A percentile compares a stretch with the other conserved stretches of the same genome.
These are phyloP conservation scores for Bruguiera gymnorhiza DNA, from an alignment of 345 rosid species.

Conservation along the genomic window DNA sequence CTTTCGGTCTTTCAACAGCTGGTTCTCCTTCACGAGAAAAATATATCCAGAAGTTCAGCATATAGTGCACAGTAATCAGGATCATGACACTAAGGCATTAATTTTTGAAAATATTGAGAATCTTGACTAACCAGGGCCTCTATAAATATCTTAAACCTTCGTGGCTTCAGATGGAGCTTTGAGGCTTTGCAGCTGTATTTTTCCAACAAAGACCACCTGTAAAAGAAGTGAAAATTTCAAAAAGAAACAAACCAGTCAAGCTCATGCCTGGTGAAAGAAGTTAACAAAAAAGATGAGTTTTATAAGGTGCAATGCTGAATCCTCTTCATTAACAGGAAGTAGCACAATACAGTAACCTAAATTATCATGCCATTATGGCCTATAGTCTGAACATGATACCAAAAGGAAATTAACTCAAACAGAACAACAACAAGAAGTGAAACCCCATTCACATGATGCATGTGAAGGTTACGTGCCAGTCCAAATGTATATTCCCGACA, in stretches of 20 bases:
- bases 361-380: neutral
- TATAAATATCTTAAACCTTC: slow-evolving; percentile 87
- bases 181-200: slow-evolving; percentile 98
- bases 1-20: slow-evolving; percentile 90
- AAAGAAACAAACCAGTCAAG: slow-evolving; percentile 1
- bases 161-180: slow-evolving; percentile 94
- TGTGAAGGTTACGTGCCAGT: neutral
- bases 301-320: neutral
- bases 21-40: slow-evolving; percentile 72
- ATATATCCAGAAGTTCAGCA: slow-evolving; percentile 26
- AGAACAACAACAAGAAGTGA: neutral
- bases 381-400: neutral
- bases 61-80: slow-evolving; percentile 15
- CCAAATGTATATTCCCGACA: neutral
- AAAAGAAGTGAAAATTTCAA: slow-evolving; percentile 17
- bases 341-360: neutral
- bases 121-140: slow-evolving; percentile 87
- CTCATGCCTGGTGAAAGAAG: neutral
- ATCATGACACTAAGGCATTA: slow-evolving; percentile 17
- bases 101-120: slow-evolving; percentile 14
- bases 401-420: neutral
- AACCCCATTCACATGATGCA: neutral
- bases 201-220: slow-evolving; percentile 98
- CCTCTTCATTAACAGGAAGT: neutral
- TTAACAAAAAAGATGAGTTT: neutral